Conservation (phyloP, 2,329 filamentous ascomycete species). For the Phaeophleospora eucalypticola region DNA sequence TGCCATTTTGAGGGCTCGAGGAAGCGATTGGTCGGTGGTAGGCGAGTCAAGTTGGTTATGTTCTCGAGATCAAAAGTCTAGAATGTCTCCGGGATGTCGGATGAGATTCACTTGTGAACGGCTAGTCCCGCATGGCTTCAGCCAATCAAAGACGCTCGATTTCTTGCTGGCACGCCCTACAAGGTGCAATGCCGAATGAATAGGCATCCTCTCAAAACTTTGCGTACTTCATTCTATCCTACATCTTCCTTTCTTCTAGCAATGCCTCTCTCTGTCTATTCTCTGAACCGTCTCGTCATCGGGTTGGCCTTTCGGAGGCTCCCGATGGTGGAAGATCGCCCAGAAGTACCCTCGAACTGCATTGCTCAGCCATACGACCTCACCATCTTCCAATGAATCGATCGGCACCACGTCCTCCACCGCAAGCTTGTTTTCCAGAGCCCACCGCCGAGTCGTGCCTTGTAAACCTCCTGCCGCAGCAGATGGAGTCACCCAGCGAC, state of each 20-base stretch:
- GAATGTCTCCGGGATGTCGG: no score
- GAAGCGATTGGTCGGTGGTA: not conserved
- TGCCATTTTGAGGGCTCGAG: constrained; percentile 19
- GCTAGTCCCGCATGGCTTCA: not conserved
- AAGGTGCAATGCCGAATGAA: not conserved
- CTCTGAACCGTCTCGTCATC: constrained; percentile 1
- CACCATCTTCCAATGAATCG: constrained; percentile 62
- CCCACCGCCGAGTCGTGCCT: constrained; percentile 79
- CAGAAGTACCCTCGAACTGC: constrained; percentile 70
- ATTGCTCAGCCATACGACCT: constrained; percentile 85
- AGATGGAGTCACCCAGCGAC: constrained; percentile 75
- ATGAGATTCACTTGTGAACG: not conserved
- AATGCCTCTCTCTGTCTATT: constrained; percentile 3
- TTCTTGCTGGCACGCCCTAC: not conserved
- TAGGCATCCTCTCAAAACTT: no score
- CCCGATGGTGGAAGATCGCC: constrained; percentile 19
- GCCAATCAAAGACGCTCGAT: not conserved
- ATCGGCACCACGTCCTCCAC: constrained; percentile 60
- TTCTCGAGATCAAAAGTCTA: no score
- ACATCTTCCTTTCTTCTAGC: not conserved
- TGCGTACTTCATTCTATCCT: not conserved
- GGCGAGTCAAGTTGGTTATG: no score
- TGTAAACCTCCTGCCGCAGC: constrained; percentile 68
- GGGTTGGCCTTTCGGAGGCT: not conserved
- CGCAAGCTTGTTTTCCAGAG: constrained; percentile 65